Percentiles rank a stretch among this genome's conserved stretches.
Evolutionary conservation across 306 rosid genomes (phyloP).

Genomic region (Casuarina equisetifolia): DNA sequence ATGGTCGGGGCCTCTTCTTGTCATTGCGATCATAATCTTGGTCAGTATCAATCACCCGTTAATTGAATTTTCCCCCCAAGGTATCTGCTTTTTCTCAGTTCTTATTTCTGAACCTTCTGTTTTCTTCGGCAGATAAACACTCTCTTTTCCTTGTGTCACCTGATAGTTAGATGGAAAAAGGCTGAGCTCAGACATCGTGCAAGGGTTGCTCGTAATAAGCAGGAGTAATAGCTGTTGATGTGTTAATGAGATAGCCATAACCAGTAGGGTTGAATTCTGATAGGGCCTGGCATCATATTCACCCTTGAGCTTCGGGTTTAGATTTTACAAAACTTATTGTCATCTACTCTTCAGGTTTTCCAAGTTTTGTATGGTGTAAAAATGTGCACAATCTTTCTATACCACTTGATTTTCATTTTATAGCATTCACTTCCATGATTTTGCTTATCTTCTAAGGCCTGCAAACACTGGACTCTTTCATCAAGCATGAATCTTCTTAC

Average conservation of each 20-base stretch:
- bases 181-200: conserved; percentile 94
- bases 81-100: conserved; percentile 8
- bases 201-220: conserved; percentile 61
- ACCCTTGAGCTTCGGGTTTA: too few relatives aligned
- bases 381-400: neutral
- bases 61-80: neutral
- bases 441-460: neutral
- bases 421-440: neutral
- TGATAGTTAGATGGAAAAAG: conserved; percentile 89
- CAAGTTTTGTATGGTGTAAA: conserved; percentile 17
- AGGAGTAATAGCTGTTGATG: conserved; percentile 48
- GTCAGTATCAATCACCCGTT: conserved; percentile 44
- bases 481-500: too few relatives aligned
- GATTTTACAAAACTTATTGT: too few relatives aligned
- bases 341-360: neutral
- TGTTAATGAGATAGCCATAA: neutral
- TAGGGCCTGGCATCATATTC: too few relatives aligned
- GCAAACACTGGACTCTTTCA: too few relatives aligned
- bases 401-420: neutral
- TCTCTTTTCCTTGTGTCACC: conserved; percentile 74
- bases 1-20: conserved; percentile 97
- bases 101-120: conserved; percentile 14
- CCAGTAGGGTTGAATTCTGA: neutral
- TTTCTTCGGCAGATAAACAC: conserved; percentile 73
- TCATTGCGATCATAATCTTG: conserved; percentile 80